phyloP scores from a whole-genome alignment of 805 yeast genomes.

The Komagataella kurtzmanii region DNA sequence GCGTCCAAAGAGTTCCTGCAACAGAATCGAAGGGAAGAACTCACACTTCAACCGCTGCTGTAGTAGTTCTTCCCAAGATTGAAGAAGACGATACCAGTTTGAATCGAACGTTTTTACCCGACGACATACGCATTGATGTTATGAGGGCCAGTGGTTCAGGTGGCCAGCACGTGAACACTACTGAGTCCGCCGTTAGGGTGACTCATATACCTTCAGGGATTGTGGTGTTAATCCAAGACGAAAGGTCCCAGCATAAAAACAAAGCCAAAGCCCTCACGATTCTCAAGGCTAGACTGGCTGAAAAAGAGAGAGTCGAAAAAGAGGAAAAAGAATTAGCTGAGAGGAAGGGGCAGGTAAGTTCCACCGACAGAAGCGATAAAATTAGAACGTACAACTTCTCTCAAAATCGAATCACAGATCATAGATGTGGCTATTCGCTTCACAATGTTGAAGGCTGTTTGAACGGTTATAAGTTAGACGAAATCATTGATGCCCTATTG shows the following conservation, averaged over 20 bases:
- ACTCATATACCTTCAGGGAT: conserved; percentile 89
- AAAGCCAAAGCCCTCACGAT: conserved; percentile 85
- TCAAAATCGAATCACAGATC: conserved; percentile 90
- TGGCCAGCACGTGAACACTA: conserved; percentile 95
- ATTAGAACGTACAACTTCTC: conserved; percentile 88
- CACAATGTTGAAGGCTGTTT: conserved; percentile 61
- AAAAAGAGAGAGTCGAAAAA: conserved; percentile 52
- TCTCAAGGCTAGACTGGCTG: conserved; percentile 75
- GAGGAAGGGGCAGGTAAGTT: conserved; percentile 72
- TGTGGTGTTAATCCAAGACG: conserved; percentile 84
- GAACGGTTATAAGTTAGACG: conserved; percentile 46
- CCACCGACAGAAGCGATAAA: conserved; percentile 87
- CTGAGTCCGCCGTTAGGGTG: conserved; percentile 91
- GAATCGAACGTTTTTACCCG: conserved; percentile 71
- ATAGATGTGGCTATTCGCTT: conserved; percentile 71
- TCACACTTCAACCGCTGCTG: conserved; percentile 95
- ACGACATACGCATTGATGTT: conserved; percentile 87
- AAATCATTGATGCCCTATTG: conserved; percentile 38
- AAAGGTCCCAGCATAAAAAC: conserved; percentile 86
- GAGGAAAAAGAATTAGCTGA: conserved; percentile 51
- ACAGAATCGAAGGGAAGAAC: conserved; percentile 91
- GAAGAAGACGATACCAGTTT: conserved; percentile 35
- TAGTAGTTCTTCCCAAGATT: conserved; percentile 79
- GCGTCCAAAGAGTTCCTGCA: conserved; percentile 89
- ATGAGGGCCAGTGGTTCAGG: conserved; percentile 97